Evolutionary conservation across 176 grass and related monocot species (phyloP), one percentile per base, ranked within the genome.

Genomic region (Juncus inflexus): DNA sequence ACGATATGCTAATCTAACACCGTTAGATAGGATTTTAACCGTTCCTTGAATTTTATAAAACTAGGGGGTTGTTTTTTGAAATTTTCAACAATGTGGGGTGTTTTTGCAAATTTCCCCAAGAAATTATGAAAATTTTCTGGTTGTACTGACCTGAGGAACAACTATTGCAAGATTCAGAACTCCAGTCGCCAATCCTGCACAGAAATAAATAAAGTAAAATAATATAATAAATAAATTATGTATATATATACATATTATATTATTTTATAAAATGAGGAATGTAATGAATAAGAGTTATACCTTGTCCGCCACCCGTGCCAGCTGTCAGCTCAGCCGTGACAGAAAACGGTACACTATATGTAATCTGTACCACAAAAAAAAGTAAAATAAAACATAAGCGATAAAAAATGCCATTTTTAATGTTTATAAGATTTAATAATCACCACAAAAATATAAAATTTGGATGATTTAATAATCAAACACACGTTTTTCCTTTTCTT

Each of bases 151-250:
- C 88, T 99, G 88, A 47, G 94, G 94, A 77, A 89, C 74, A 0
- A 99, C 94, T 16, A 99, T 99, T 37, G 88, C 88, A 0, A 99
- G 88, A 78, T 99, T 99, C 66, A 99, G 65, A 63, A 99, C 94
- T 75, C 94, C 94, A 45, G 88, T 99, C 14, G 94, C 88, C 77
- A 99, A 77, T 72, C 94, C 94, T 99, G 54, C 0, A 42, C 58
- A 10, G 15, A 52, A 9, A 11, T 4, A 67, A n/a, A 55, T 54
- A 35, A 14, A 35, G 12, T 7, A 36, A 50, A 43, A 52, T 9
- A 79, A 28, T 28, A 28, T 28, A 28, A 28, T 28, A 28, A 28
- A 28, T 28, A 28, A 28, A 28, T 28, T 28, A 28, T 28, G 19
- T 28, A 28, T 28, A 28, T 28, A 28, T 28, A 28, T 28, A 28